Percentiles rank a stretch among this genome's conserved stretches.
phyloP scores from a whole-genome alignment of 108 stramenopile genomes.

The Pelagomonas calceolata region DNA sequence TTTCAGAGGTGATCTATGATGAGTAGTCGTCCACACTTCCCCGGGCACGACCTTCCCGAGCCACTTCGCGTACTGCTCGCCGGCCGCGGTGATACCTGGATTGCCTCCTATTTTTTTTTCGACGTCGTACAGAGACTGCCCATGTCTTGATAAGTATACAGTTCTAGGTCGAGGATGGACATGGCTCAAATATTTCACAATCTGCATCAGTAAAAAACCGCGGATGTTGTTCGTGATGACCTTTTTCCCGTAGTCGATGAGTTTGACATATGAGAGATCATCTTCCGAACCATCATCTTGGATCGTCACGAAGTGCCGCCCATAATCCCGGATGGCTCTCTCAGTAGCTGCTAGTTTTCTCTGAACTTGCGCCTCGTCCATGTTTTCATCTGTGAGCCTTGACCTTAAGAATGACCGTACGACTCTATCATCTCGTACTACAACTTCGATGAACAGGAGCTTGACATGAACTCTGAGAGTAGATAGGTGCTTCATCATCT shows the following conservation, averaged over 20 bases:
- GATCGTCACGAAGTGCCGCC: constrained; percentile 62
- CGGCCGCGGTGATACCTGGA: constrained; percentile 16
- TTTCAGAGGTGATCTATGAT: neutral
- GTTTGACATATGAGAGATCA: constrained; percentile 6
- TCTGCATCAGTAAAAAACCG: constrained; percentile 20
- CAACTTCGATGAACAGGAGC: neutral
- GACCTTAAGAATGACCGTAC: neutral
- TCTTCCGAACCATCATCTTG: constrained; percentile 42
- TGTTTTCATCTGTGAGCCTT: neutral
- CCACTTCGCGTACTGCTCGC: constrained; percentile 25
- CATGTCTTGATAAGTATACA: constrained; percentile 19
- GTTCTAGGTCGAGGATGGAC: constrained; percentile 15
- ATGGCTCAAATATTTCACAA: constrained; percentile 27
- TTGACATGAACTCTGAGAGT: neutral
- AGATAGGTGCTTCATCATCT: neutral
- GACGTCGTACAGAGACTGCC: constrained; percentile 25
- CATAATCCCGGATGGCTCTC: constrained; percentile 46
- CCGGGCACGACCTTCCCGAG: constrained; percentile 19
- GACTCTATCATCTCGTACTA: neutral
- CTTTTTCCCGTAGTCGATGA: constrained; percentile 9
- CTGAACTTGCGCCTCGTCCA: neutral
- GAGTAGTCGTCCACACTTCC: constrained; percentile 5
- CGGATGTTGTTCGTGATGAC: constrained; percentile 18
- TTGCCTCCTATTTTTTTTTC: constrained; percentile 22
- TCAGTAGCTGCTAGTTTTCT: too few species aligned